Base-by-base conservation (phyloP, 2,329 filamentous ascomycete species). In the Colletotrichum horii region DNA sequence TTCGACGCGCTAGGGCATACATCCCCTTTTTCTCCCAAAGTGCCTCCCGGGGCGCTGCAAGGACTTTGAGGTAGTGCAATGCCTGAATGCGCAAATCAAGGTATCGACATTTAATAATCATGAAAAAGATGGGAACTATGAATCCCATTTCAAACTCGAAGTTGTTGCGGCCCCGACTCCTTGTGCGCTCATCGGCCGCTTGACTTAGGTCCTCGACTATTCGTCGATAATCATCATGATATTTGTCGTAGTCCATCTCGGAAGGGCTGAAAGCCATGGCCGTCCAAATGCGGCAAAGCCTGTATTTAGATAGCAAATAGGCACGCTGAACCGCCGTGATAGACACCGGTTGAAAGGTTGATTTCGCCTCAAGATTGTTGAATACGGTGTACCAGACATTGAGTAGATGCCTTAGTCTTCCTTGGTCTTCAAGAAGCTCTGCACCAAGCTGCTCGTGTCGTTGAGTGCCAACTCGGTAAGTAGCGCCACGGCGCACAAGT, bases 41-140 rank as follows among this genome's bases (percentile, higher is more conserved):
- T 1, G 52, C 65, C 70, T 74, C 74, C 15, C 36, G 74, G 4
- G 87, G 82, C 8, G 75, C 65, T 16, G 60, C 36, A 26, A 76
- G 24, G 9, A 36, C 26, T 7, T 26, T 43, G 5, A 77, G 12
- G 6, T 87, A 80, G 11, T 80, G 76, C 0, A 87, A 79, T 0
- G 86, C 86, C 3, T 82, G 81, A 1, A 85, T 80, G 8, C 86
- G 79, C 4, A 86, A 80, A 9, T 83, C 77, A 0, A 83, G 88
- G 74, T 28, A 26, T 24, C 74, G 71, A 12, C 74, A 74, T 30
- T 66, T 62, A 28, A 65, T 61, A 2, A 36, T 43, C 22, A 66
- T 22, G 65, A 76, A 76, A 15, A 30, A 74, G 2, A 76, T 26
- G 16, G 48, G 69, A 12, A 48, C 16, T 6, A 76, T 36, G 32